Conservation (phyloP, 1,284 basidiomycete genomes). For the Moniliella sp. region DNA sequence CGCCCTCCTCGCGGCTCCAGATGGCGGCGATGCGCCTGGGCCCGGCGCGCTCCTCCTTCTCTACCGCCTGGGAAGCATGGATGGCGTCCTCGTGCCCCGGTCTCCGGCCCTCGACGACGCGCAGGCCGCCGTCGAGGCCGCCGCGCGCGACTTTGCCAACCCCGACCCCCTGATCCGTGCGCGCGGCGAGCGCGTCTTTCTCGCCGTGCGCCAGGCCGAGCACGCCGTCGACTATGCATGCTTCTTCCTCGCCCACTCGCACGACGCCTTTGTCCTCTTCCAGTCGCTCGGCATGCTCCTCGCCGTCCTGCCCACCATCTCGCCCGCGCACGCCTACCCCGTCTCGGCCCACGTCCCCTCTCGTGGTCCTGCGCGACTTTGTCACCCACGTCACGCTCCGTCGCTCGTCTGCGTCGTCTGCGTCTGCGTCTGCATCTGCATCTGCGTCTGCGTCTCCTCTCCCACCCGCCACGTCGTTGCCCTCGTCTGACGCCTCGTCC, state of each 20-base stretch:
- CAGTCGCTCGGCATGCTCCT: slow-evolving; percentile 13
- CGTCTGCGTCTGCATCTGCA: slow-evolving; percentile 1
- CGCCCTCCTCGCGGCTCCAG: no score
- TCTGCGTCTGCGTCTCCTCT: slow-evolving; percentile 2
- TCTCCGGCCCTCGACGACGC: no score
- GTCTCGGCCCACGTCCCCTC: slow-evolving; percentile 4
- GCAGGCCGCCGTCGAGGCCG: no score
- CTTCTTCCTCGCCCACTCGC: slow-evolving; percentile 12
- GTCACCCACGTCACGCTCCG: slow-evolving; percentile 11
- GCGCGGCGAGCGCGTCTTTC: slow-evolving; percentile 15
- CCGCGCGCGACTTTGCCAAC: no score
- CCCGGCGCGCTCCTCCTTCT: no score
- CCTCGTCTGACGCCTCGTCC: background rate
- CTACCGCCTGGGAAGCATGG: no score
- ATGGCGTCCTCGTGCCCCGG: no score
- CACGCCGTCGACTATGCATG: slow-evolving; percentile 15
- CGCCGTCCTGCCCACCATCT: slow-evolving; percentile 8
- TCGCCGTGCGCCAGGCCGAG: slow-evolving; percentile 11
- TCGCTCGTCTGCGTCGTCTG: slow-evolving; percentile 3
- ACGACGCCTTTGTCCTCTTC: slow-evolving; percentile 4
- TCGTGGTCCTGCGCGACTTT: slow-evolving; percentile 12
- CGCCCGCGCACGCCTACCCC: background rate
- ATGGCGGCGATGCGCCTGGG: no score
- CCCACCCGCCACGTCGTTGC: no score
- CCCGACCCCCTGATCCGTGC: slow-evolving; percentile 11